Conservation (phyloP, 75 land plant species). For the Adiantum capillusveneris region DNA sequence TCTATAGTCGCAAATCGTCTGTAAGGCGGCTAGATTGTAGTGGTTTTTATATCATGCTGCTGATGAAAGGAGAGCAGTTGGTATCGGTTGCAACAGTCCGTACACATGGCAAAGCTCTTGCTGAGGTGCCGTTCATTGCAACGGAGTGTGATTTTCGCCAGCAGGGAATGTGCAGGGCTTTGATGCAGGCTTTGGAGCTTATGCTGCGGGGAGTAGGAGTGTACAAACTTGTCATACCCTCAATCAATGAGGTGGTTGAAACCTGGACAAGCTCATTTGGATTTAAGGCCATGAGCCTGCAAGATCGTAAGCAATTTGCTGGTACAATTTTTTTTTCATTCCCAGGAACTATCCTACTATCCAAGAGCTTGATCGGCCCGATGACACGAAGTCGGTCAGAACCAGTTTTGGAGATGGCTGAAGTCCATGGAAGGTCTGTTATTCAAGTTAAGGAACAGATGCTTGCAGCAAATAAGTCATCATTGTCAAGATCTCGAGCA, state of each 20-base stretch:
- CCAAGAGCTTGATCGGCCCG: slow-evolving; percentile 29
- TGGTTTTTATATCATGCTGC: slow-evolving; percentile 71
- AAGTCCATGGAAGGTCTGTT: not conserved
- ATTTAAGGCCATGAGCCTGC: slow-evolving; percentile 39
- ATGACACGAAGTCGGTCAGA: not conserved
- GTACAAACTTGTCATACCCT: slow-evolving; percentile 60
- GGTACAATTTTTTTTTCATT: slow-evolving; percentile 59
- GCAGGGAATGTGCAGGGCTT: slow-evolving; percentile 76
- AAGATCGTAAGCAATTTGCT: slow-evolving; percentile 38
- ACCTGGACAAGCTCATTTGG: slow-evolving; percentile 69
- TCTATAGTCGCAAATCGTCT: slow-evolving; percentile 73
- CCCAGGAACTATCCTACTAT: slow-evolving; percentile 58
- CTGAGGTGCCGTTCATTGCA: slow-evolving; percentile 84
- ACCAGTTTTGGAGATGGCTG: not conserved
- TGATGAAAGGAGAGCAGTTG: slow-evolving; percentile 84
- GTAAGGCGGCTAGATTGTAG: slow-evolving; percentile 67
- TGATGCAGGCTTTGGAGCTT: slow-evolving; percentile 58
- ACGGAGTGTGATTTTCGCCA: slow-evolving; percentile 60
- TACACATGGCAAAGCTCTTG: slow-evolving; percentile 56
- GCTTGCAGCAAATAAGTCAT: not conserved
- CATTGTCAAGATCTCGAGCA: slow-evolving; percentile 1
- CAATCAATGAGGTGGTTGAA: slow-evolving; percentile 52
- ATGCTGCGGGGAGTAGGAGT: slow-evolving; percentile 43
- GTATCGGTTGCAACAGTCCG: slow-evolving; percentile 77
- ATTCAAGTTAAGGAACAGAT: not conserved